phyloP scores from a whole-genome alignment of 331 rosid genomes.

The Malus hybrid region DNA sequence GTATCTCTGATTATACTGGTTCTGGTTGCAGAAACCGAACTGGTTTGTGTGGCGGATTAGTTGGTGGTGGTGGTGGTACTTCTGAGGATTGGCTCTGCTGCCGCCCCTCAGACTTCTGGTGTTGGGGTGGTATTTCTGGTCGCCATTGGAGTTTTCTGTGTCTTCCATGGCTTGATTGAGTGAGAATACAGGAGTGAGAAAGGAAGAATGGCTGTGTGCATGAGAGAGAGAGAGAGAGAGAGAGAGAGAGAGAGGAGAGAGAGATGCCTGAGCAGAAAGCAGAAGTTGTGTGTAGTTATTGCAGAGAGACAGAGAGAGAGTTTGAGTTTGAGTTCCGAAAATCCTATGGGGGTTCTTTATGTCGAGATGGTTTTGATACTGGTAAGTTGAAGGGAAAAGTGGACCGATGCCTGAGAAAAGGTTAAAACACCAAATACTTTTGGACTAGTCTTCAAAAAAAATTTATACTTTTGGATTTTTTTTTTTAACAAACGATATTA shows the following conservation, averaged over 20 bases:
- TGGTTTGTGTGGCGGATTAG: conserved; percentile 54
- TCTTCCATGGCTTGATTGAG: conserved; percentile 58
- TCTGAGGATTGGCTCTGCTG: conserved; percentile 34
- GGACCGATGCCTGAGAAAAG: conserved; percentile 31
- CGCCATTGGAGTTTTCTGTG: conserved; percentile 57
- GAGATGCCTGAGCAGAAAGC: conserved; percentile 28
- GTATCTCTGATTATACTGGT: conserved; percentile 47
- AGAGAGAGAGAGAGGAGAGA: not conserved
- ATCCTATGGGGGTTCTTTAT: conserved; percentile 29
- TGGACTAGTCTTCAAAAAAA: too few species aligned
- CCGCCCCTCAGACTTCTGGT: conserved; percentile 31
- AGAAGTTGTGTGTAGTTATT: conserved; percentile 21
- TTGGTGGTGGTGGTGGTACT: conserved; percentile 35
- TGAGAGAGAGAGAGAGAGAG: not conserved
- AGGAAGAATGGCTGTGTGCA: conserved; percentile 10
- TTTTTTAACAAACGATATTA: too few species aligned
- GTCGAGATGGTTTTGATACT: conserved; percentile 24
- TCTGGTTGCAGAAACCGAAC: conserved; percentile 51
- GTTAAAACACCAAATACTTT: not conserved
- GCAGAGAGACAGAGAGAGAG: conserved; percentile 20
- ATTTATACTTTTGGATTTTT: too few species aligned
- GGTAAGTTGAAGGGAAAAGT: conserved; percentile 11
- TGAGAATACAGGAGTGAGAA: conserved; percentile 9
- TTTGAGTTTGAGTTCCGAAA: conserved; percentile 34
- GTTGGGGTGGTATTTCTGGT: conserved; percentile 50